Conservation (phyloP, 306 rosid genomes). For the Biancaea sappan region DNA sequence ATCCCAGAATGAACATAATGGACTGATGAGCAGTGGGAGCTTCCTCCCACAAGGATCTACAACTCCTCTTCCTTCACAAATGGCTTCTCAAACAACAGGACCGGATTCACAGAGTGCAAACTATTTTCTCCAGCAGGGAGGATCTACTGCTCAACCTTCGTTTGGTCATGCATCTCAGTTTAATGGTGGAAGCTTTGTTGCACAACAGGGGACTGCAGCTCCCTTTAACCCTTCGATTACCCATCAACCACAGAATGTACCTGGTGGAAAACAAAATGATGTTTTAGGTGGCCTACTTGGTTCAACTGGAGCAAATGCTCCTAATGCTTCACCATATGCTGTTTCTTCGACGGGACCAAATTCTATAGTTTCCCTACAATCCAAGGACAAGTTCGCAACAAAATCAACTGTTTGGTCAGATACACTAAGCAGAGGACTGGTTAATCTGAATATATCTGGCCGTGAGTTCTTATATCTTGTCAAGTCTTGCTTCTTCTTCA, state of each 20-base stretch:
- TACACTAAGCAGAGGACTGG: slow-evolving; percentile 92
- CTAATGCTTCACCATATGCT: slow-evolving; percentile 52
- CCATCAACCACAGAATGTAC: slow-evolving; percentile 38
- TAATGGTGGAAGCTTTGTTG: slow-evolving; percentile 51
- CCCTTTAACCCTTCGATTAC: slow-evolving; percentile 27
- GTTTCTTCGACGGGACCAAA: slow-evolving; percentile 55
- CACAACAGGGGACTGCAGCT: slow-evolving; percentile 48
- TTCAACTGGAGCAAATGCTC: slow-evolving; percentile 44
- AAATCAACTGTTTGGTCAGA: slow-evolving; percentile 98
- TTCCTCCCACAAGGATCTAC: slow-evolving; percentile 53
- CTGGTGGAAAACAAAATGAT: slow-evolving; percentile 39
- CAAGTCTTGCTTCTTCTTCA: slow-evolving; percentile 7
- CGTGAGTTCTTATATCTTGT: slow-evolving; percentile 57
- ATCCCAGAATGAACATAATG: slow-evolving; percentile 59
- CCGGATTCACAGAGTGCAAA: slow-evolving; percentile 50
- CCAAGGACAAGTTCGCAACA: slow-evolving; percentile 88
- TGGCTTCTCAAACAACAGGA: slow-evolving; percentile 58
- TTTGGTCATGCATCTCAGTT: slow-evolving; percentile 50
- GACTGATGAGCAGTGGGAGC: slow-evolving; percentile 58
- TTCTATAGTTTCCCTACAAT: slow-evolving; percentile 56
- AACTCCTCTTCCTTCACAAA: slow-evolving; percentile 47
- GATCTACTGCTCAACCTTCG: slow-evolving; percentile 44
- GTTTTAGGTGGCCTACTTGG: slow-evolving; percentile 46
- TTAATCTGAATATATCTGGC: slow-evolving; percentile 95
- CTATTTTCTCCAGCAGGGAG: slow-evolving; percentile 61